phyloP scores from a whole-genome alignment of 768 basidiomycete genomes.

The Russula virescens region DNA sequence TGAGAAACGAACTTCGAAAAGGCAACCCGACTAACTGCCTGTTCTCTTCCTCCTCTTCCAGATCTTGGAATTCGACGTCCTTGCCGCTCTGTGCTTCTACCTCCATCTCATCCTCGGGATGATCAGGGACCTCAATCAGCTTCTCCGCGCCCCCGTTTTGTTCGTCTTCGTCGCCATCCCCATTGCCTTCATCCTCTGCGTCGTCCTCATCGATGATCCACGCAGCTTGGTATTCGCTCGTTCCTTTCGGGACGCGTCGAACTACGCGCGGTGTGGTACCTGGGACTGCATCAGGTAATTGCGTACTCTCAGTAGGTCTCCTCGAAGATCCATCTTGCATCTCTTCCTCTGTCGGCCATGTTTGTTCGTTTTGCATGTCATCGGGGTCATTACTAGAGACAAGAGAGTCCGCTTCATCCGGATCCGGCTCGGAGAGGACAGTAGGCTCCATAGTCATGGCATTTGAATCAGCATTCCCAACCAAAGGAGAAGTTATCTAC shows the following conservation, averaged over 20 bases:
- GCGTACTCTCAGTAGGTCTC: slow-evolving; percentile 28
- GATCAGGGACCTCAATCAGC: slow-evolving; percentile 47
- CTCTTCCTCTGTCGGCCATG: slow-evolving; percentile 98
- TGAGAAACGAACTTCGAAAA: slow-evolving; percentile 11
- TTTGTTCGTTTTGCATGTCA: slow-evolving; percentile 90
- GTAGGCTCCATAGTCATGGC: slow-evolving; percentile 67
- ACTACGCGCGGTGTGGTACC: slow-evolving; percentile 78
- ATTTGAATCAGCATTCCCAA: slow-evolving; percentile 34
- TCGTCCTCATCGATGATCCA: slow-evolving; percentile 87
- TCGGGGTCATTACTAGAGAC: slow-evolving; percentile 85
- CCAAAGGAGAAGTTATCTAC: slow-evolving; percentile 64
- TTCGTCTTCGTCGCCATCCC: slow-evolving; percentile 30
- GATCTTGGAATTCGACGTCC: slow-evolving; percentile 62
- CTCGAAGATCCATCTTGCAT: slow-evolving; percentile 46
- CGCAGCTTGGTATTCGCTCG: slow-evolving; percentile 93
- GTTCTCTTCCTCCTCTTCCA: slow-evolving; percentile 80
- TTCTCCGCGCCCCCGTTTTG: slow-evolving; percentile 48
- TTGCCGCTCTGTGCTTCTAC: slow-evolving; percentile 37
- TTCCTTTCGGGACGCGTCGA: slow-evolving; percentile 88
- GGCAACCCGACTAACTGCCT: slow-evolving; percentile 57
- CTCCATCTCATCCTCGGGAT: slow-evolving; percentile 52
- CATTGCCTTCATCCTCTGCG: slow-evolving; percentile 34
- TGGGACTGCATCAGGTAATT: slow-evolving; percentile 55
- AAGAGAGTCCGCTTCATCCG: slow-evolving; percentile 72
- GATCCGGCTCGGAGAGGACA: slow-evolving; percentile 58